Evolutionary conservation across 495 filamentous ascomycete genomes (phyloP), one percentile per base, ranked within the genome.

Genomic region (Xylaria intraflava): DNA sequence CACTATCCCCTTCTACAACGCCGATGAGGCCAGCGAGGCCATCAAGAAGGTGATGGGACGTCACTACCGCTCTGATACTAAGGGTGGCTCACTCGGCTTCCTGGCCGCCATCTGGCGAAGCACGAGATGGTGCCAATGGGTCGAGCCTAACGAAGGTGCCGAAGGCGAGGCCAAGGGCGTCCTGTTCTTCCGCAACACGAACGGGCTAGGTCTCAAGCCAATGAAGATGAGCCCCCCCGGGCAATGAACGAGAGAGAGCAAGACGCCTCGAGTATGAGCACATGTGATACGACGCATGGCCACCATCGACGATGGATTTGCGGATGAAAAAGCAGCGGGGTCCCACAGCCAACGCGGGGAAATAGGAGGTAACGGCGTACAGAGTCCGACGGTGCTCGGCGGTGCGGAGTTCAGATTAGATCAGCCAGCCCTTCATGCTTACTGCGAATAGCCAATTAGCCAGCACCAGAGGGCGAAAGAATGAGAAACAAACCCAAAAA

Each of bases 1-100:
- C 66, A 83, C 79, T 58, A 95, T 94, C 51, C 90, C 89, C 46
- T 94, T 94, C 72, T 94, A 95, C 74, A 80, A 93, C 60, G 89
- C 89, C 59, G 89, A 93, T 64, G 88, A 93, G 72, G 90, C 90
- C 36, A 84, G 84, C 49, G 82, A 89, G 53, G 88, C 88, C 57
- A 89, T 95, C 72, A 85, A 85, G 72, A 80, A 82, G 36, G 77
- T 92, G 61, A 89, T 95, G 77, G 89, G 89, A 59, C 69, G 79
- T 46, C 84, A 90, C 73, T 94, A 95, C 72, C 83, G 85, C 51
- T 68, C 84, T 45, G 77, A 89, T 64, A 82, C 76, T 31, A 54
- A 67, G 56, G 83, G 70, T 29, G 82, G 81, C 41, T 77, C 89
- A 22, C 74, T 83, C 39, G 85, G 84, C 30, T 81, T 85, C 63